A percentile compares a stretch with the other conserved stretches of the same genome.
These are phyloP conservation scores for Ammopiptanthus mongolicus DNA, from an alignment of 306 rosid genomes.

Conservation along the genomic window DNA sequence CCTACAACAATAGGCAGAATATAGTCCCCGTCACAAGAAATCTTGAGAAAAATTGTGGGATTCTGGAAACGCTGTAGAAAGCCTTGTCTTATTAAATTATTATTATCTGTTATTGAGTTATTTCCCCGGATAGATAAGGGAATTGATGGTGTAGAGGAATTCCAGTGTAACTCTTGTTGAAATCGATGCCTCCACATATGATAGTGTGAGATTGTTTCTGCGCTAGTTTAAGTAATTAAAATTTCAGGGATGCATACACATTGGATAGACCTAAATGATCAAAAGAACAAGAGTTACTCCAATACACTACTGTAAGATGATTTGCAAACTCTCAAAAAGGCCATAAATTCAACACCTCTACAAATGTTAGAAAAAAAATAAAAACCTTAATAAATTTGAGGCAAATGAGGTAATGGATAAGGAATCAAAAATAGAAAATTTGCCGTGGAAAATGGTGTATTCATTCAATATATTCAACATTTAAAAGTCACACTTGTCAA, in stretches of 20 bases:
- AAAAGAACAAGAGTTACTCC: conserved; percentile 35
- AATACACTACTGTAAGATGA: conserved; percentile 5
- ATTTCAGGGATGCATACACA: conserved; percentile 41
- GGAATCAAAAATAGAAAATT: too few species aligned
- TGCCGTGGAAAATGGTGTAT: too few species aligned
- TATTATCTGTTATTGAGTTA: conserved; percentile 22
- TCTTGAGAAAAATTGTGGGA: conserved; percentile 91
- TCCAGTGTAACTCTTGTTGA: conserved; percentile 43
- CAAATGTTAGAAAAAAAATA: background rate
- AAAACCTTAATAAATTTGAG: background rate
- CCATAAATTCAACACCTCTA: background rate
- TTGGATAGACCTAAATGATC: conserved; percentile 37
- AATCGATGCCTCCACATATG: conserved; percentile 63
- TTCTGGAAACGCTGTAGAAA: conserved; percentile 68
- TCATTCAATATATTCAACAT: too few species aligned
- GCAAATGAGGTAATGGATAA: too few species aligned
- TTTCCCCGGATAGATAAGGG: conserved; percentile 36
- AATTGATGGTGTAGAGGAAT: conserved; percentile 26
- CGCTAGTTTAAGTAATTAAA: conserved; percentile 45
- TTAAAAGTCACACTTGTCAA: too few species aligned
- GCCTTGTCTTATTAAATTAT: conserved; percentile 33
- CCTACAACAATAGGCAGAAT: conserved; percentile 93
- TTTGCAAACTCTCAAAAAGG: background rate
- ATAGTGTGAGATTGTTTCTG: conserved; percentile 82
- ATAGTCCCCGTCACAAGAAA: conserved; percentile 88